A percentile compares a stretch with the other conserved stretches of the same genome.
phyloP scores from a whole-genome alignment of 2,329 filamentous ascomycete species.

The Xylaria sp. region DNA sequence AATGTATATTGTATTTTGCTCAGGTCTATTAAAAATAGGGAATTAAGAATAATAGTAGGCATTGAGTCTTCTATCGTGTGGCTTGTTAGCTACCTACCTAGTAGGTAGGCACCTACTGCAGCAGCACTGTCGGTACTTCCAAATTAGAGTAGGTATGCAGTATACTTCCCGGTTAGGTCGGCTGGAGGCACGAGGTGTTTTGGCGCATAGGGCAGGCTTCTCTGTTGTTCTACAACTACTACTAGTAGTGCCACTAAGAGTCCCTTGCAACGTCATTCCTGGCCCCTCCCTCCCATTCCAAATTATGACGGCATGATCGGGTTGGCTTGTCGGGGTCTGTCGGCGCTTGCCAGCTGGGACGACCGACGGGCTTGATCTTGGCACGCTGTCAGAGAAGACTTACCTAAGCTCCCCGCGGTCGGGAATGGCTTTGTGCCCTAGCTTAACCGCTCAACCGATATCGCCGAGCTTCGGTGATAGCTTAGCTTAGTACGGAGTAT shows the following conservation, averaged over 20 bases:
- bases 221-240: no score
- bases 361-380: neutral
- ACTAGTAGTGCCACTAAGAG: no score
- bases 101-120: no score
- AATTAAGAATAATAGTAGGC: no score
- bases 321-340: neutral
- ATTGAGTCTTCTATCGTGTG: no score
- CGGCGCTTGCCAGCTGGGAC: neutral
- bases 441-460: slow-evolving; percentile 16
- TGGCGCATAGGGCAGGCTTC: neutral
- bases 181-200: slow-evolving; percentile 12
- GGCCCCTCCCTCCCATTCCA: slow-evolving; percentile 25
- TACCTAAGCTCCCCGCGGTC: slow-evolving; percentile 7
- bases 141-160: no score
- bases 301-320: slow-evolving; percentile 30
- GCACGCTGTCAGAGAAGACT: no score
- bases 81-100: no score
- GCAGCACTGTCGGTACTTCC: no score
- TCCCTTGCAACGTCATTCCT: slow-evolving; percentile 25
- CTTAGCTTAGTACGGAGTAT: neutral
- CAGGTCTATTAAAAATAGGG: no score
- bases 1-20: no score
- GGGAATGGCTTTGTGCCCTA: no score
- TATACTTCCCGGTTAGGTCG: slow-evolving; percentile 24
- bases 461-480: slow-evolving; percentile 27